These are phyloP conservation scores for Xanthoparmelia taractica DNA, from an alignment of 495 filamentous ascomycete species.

Conservation along the genomic window DNA sequence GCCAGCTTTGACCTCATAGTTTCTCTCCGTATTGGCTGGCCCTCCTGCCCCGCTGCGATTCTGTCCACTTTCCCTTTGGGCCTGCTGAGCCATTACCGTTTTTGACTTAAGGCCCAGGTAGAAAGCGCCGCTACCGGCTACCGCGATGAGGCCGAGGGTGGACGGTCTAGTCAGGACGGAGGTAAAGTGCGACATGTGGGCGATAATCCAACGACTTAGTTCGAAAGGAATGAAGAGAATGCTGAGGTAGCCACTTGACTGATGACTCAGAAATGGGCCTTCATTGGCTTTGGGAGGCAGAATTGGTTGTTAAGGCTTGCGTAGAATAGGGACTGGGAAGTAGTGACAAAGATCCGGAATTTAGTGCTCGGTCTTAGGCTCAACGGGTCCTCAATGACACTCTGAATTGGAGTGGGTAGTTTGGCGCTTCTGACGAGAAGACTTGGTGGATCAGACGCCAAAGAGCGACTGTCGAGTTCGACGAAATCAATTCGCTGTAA, in stretches of 20 bases:
- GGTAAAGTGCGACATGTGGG: constrained; percentile 5
- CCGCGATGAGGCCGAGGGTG: constrained; percentile 19
- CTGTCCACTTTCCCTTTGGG: background rate
- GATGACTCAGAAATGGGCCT: background rate
- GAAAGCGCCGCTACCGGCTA: constrained; percentile 22
- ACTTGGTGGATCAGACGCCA: background rate
- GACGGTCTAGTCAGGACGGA: constrained; percentile 14
- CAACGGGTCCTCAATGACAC: background rate
- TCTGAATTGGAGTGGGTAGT: background rate
- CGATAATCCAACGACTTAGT: background rate
- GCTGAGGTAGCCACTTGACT: background rate
- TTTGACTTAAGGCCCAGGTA: constrained; percentile 25
- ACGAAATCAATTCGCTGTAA: background rate
- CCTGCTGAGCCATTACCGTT: constrained; percentile 10
- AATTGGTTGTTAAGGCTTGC: background rate
- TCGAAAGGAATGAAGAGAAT: background rate
- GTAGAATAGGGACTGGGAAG: background rate
- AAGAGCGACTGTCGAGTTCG: background rate
- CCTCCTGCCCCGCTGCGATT: background rate
- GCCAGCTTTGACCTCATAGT: constrained; percentile 12
- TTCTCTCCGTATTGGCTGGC: background rate
- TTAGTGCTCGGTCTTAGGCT: background rate
- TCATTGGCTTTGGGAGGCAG: background rate
- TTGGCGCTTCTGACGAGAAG: background rate
- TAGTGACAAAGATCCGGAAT: background rate